Evolutionary conservation across 371 early-diverging fungal genomes (phyloP), one percentile per base, ranked within the genome.

Genomic region (Apophysomyces elegans): DNA sequence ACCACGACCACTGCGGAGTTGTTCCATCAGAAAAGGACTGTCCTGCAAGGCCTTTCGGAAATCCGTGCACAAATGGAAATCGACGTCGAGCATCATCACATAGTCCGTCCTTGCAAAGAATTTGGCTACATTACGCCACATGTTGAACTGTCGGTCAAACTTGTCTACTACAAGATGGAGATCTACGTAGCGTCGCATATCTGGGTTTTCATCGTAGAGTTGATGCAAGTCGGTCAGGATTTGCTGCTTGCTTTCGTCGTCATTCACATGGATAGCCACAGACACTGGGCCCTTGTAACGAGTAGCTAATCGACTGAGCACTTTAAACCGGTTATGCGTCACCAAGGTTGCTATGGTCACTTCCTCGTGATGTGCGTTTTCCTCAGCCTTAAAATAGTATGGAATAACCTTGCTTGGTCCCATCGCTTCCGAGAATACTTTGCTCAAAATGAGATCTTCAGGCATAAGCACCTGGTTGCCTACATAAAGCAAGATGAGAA

Each of bases 51-150:
- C 75, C 39, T 80, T 69, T 46, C 78, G 71, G 56, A 88, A 82
- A 66, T 86, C 83, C 1, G 86, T 85, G 65, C 88, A 86, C 26
- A 88, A 70, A 61, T 85, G 73, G 69, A 88, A 88, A 63, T 88
- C 88, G 1, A 85, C 87, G 60, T 86, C 88, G 38, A 86, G 70
- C 79, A 84, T 77, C 78, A 88, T 80, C 66, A 86, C 76, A 58
- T 82, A 86, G 46, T 87, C 85, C 0, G 84, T 80, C 32, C 86
- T 68, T 1, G 85, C 83, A 74, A 88, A 88, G 60, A 86, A 78
- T 61, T 86, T 83, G 64, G 88, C 88, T 0, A 87, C 84, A 44
- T 88, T 88, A 47, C 88, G 77, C 88, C 88, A 88, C 84, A 85
- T 83, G 62, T 88, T 88, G 73, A 88, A 86, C 63, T 86, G 86